Conservation (phyloP, 306 rosid genomes). For the Bauhinia variegata region DNA sequence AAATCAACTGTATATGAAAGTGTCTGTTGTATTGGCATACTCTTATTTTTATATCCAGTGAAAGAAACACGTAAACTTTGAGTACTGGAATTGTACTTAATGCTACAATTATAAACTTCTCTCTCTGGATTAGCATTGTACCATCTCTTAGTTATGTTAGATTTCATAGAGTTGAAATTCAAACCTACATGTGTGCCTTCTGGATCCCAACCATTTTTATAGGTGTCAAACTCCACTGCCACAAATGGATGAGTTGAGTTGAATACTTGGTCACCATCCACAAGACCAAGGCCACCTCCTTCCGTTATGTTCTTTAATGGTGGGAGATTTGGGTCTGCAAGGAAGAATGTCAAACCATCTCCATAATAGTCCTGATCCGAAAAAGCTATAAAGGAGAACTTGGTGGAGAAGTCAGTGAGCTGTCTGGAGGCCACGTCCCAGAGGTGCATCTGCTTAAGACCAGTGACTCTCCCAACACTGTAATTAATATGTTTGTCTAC, state of each 20-base stretch:
- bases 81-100: too few species aligned
- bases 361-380: slow-evolving; percentile 19
- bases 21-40: neutral
- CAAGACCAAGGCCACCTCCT: slow-evolving; percentile 40
- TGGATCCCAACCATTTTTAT: neutral
- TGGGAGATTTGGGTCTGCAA: slow-evolving; percentile 33
- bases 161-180: slow-evolving; percentile 2
- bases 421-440: slow-evolving; percentile 34
- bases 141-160: neutral
- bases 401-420: slow-evolving; percentile 36
- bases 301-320: neutral
- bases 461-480: slow-evolving; percentile 20
- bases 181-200: slow-evolving; percentile 2
- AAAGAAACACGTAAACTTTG: too few species aligned
- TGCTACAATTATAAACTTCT: too few species aligned
- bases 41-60: too few species aligned
- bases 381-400: slow-evolving; percentile 47
- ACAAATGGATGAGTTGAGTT: neutral
- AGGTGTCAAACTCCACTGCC: slow-evolving; percentile 29
- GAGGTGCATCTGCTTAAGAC: slow-evolving; percentile 24
- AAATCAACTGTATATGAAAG: neutral
- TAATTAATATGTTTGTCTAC: accelerated
- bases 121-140: neutral
- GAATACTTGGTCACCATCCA: neutral
- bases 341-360: slow-evolving; percentile 54